Percentiles rank a stretch among this genome's conserved stretches.
Conservation (phyloP, 2,329 filamentous ascomycete species). For the Blastomyces gilchristii region DNA sequence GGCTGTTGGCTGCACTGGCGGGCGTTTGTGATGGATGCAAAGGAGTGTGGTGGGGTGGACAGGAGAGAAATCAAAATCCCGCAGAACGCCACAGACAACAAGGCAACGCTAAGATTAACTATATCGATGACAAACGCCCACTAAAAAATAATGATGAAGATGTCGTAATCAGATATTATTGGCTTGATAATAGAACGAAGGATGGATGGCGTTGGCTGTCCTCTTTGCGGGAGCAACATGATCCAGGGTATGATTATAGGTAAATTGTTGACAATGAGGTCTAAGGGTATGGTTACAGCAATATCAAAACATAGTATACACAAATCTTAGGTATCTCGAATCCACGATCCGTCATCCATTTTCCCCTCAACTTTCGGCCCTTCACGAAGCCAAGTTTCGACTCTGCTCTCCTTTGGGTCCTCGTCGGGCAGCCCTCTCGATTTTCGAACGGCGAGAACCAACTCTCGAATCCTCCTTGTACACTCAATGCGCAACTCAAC, state of each 20-base stretch:
- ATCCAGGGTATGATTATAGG: not conserved
- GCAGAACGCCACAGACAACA: not conserved
- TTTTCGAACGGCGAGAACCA: slow-evolving; percentile 68
- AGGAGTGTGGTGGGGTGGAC: slow-evolving; percentile 9
- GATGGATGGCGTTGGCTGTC: not conserved
- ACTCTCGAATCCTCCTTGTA: slow-evolving; percentile 63
- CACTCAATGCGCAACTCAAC: slow-evolving; percentile 68
- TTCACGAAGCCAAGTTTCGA: slow-evolving; percentile 66
- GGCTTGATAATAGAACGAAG: not conserved
- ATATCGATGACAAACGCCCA: no score
- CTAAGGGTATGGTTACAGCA: not conserved
- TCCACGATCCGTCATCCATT: slow-evolving; percentile 52
- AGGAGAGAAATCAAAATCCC: not conserved
- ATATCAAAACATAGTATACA: slow-evolving; percentile 4
- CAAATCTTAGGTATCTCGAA: slow-evolving; percentile 44
- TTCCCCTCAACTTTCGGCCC: slow-evolving; percentile 45
- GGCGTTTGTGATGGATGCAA: slow-evolving; percentile 3
- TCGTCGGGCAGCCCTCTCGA: slow-evolving; percentile 66
- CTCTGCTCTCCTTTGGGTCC: slow-evolving; percentile 63
- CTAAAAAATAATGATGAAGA: not conserved
- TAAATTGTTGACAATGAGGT: not conserved
- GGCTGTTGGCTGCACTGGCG: not conserved
- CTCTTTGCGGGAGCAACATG: not conserved
- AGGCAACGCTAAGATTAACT: not conserved
- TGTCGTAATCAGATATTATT: not conserved